These are phyloP conservation scores for Decorospora gaudefroyi DNA, from an alignment of 2,329 filamentous ascomycete species.

Conservation along the genomic window DNA sequence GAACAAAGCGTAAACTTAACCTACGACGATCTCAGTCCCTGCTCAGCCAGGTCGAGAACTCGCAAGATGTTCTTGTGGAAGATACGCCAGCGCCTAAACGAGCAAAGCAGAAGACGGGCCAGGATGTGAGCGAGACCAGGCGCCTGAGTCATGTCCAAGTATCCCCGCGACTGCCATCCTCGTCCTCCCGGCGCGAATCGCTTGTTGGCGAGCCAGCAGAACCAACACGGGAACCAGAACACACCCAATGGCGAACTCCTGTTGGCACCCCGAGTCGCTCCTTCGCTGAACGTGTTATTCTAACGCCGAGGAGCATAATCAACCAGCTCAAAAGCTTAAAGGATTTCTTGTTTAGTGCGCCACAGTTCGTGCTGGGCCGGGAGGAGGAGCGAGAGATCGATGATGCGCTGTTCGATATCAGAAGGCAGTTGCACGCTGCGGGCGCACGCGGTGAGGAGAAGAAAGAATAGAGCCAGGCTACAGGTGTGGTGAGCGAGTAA, in stretches of 20 bases:
- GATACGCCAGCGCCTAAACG: slow-evolving; percentile 42
- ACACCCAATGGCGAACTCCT: neutral
- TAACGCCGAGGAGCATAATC: slow-evolving; percentile 57
- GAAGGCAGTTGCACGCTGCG: slow-evolving; percentile 72
- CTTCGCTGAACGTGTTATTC: slow-evolving; percentile 43
- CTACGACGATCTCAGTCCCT: slow-evolving; percentile 37
- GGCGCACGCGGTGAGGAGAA: slow-evolving; percentile 55
- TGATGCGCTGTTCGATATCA: slow-evolving; percentile 78
- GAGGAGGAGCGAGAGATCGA: slow-evolving; percentile 73
- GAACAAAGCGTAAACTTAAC: slow-evolving; percentile 30
- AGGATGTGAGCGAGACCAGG: slow-evolving; percentile 38
- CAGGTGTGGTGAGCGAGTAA: too few species aligned
- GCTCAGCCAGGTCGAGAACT: slow-evolving; percentile 37
- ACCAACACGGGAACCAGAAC: neutral
- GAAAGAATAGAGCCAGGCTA: neutral
- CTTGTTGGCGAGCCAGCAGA: neutral
- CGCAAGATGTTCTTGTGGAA: slow-evolving; percentile 28
- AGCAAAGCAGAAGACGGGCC: slow-evolving; percentile 23
- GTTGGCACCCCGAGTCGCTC: slow-evolving; percentile 35
- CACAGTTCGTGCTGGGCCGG: slow-evolving; percentile 62
- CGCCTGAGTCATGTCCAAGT: slow-evolving; percentile 37
- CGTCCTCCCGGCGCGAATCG: slow-evolving; percentile 1
- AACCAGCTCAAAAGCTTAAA: slow-evolving; percentile 51
- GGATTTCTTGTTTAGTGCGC: slow-evolving; percentile 59
- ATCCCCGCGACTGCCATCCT: slow-evolving; percentile 17